Conservation (phyloP, 75 land plant genomes). For the Ceratopteris richardii region DNA sequence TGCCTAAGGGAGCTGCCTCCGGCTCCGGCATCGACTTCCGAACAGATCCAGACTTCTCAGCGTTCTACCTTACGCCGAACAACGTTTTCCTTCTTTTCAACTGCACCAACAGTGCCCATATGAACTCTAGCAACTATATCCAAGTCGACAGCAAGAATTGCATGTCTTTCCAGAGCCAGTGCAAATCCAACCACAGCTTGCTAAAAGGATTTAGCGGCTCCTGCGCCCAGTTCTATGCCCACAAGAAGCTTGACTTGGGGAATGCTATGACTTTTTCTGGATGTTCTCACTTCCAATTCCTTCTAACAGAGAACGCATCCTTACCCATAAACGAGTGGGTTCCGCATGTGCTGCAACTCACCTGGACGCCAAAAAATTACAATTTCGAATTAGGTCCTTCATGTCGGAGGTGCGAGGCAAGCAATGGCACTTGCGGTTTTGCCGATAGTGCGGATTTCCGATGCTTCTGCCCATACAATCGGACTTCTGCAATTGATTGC, state of each 20-base stretch:
- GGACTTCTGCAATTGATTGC: background rate
- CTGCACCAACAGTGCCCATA: background rate
- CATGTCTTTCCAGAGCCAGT: background rate
- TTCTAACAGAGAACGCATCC: background rate
- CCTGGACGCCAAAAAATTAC: background rate
- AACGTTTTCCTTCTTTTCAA: slow-evolving; percentile 1
- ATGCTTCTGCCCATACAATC: background rate
- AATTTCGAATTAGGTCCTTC: background rate
- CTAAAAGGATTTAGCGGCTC: no score
- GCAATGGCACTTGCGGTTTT: background rate
- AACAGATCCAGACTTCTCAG: background rate
- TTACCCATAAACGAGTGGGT: background rate
- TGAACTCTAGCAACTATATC: background rate
- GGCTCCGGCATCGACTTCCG: background rate
- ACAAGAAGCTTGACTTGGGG: background rate
- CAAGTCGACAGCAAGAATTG: background rate
- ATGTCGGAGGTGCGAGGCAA: background rate
- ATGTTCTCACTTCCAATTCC: background rate
- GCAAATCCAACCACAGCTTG: background rate
- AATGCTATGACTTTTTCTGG: background rate
- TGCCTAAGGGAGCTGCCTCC: no score
- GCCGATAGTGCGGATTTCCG: background rate
- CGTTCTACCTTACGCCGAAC: background rate
- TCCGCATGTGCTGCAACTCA: background rate
- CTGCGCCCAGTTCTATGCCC: background rate